These are phyloP conservation scores for Eragrostis nindensis DNA, from an alignment of 176 grass and related monocot genomes.

Conservation along the genomic window DNA sequence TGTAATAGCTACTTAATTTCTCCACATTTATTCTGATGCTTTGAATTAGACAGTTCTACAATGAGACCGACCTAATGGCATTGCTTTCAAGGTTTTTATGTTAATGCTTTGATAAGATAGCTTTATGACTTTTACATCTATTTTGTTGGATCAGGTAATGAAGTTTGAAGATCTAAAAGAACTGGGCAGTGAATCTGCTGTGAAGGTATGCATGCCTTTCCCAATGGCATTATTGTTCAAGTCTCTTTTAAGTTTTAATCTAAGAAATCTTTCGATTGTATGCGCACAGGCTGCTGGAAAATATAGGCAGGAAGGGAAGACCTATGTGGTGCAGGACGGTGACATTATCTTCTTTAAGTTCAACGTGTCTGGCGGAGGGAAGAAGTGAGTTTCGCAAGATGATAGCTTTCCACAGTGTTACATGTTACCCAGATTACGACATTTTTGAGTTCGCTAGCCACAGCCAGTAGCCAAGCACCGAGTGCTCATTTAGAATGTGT, in stretches of 20 bases:
- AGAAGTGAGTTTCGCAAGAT: slow-evolving; percentile 51
- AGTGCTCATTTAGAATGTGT: slow-evolving; percentile 13
- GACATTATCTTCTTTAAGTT: slow-evolving; percentile 98
- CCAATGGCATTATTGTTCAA: not conserved
- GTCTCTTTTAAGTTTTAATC: not conserved
- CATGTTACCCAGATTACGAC: not conserved
- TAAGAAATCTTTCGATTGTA: not conserved
- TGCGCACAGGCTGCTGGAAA: slow-evolving; percentile 77
- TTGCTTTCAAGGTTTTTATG: not conserved
- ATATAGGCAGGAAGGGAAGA: slow-evolving; percentile 94
- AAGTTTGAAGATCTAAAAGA: slow-evolving; percentile 98
- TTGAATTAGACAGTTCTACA: not conserved
- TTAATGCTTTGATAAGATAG: slow-evolving; percentile 20
- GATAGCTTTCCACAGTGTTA: not conserved
- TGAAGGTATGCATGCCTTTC: slow-evolving; percentile 53
- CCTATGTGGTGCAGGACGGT: slow-evolving; percentile 88
- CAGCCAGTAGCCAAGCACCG: slow-evolving; percentile 9
- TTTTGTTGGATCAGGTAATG: slow-evolving; percentile 70
- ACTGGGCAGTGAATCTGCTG: slow-evolving; percentile 73
- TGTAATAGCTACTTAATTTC: not conserved
- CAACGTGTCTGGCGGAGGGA: slow-evolving; percentile 88
- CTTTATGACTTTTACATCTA: slow-evolving; percentile 16
- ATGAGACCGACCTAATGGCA: not conserved
- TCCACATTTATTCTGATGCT: not conserved
- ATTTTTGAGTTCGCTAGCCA: slow-evolving; percentile 35